A percentile compares a stretch with the other conserved stretches of the same genome.
Conservation (phyloP, 2,329 filamentous ascomycete genomes). For the Pseudogymnoascus sp. region DNA sequence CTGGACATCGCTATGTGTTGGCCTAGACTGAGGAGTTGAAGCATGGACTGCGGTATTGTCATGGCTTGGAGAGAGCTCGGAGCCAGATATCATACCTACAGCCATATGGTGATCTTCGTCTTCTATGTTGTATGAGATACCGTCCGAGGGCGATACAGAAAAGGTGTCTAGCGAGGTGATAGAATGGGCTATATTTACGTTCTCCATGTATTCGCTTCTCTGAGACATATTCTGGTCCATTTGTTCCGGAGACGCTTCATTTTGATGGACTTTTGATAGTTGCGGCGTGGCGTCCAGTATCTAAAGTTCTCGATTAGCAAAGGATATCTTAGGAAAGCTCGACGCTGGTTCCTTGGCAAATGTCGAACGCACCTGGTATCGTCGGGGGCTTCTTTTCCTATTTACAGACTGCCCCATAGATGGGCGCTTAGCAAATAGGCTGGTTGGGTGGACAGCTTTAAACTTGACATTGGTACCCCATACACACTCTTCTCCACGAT, state of each 20-base stretch:
- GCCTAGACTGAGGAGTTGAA: background rate
- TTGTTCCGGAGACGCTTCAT: background rate
- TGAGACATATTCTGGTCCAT: background rate
- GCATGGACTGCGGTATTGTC: background rate
- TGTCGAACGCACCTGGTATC: background rate
- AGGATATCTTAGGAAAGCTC: background rate
- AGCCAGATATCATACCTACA: background rate
- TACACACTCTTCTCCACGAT: constrained; percentile 26
- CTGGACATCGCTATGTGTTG: background rate
- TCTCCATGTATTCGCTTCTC: background rate
- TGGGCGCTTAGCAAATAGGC: constrained; percentile 25
- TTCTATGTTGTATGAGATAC: background rate
- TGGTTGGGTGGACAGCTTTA: constrained; percentile 27
- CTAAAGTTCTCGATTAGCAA: background rate
- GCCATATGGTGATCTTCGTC: constrained; percentile 4
- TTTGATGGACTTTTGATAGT: constrained; percentile 11
- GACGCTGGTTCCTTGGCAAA: background rate
- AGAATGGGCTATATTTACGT: background rate
- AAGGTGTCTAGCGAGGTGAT: constrained; percentile 7
- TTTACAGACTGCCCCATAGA: constrained; percentile 24
- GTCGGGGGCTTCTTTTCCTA: background rate
- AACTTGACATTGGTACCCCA: constrained; percentile 29
- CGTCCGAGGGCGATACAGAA: background rate
- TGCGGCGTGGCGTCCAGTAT: constrained; percentile 16
- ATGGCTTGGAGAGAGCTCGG: background rate